Evolutionary conservation across 768 basidiomycete genomes (phyloP).

Genomic region (Panaeolus cyanescens): DNA sequence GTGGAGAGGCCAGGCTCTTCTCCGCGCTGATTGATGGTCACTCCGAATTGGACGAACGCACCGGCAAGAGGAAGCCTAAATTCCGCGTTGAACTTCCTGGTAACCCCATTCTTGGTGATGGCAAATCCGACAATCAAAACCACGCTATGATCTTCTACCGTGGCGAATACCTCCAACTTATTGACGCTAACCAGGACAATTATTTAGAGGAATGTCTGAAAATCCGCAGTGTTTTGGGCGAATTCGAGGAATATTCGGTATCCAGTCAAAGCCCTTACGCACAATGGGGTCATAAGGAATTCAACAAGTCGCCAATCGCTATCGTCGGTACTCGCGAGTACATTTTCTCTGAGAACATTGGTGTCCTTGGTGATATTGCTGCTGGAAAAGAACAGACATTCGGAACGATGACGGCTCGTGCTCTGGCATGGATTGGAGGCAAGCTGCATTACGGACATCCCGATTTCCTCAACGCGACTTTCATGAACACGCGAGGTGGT

Average conservation of each 20-base stretch:
- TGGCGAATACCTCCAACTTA: constrained; percentile 97
- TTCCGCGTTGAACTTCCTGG: constrained; percentile 97
- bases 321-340: constrained; percentile 99
- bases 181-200: constrained; percentile 99
- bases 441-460: constrained; percentile 99
- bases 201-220: constrained; percentile 99
- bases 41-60: constrained; percentile 88
- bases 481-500: constrained; percentile 98
- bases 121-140: constrained; percentile 99
- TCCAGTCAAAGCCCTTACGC: constrained; percentile 96
- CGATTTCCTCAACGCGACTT: constrained; percentile 97
- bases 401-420: constrained; percentile 96
- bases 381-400: constrained; percentile 99
- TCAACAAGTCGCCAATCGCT: constrained; percentile 87
- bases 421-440: constrained; percentile 95
- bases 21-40: constrained; percentile 96
- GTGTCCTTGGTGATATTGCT: constrained; percentile 97
- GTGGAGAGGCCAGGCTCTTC: constrained; percentile 88
- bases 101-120: constrained; percentile 98
- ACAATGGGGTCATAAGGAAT: constrained; percentile 94
- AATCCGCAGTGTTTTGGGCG: constrained; percentile 95
- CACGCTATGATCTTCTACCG: constrained; percentile 99
- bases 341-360: constrained; percentile 99
- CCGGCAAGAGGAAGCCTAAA: constrained; percentile 91
- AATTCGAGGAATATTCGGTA: constrained; percentile 93